Evolutionary conservation across 352 stramenopile genomes (phyloP), one percentile per base, ranked within the genome.

Genomic region (Phytophthora capsici): DNA sequence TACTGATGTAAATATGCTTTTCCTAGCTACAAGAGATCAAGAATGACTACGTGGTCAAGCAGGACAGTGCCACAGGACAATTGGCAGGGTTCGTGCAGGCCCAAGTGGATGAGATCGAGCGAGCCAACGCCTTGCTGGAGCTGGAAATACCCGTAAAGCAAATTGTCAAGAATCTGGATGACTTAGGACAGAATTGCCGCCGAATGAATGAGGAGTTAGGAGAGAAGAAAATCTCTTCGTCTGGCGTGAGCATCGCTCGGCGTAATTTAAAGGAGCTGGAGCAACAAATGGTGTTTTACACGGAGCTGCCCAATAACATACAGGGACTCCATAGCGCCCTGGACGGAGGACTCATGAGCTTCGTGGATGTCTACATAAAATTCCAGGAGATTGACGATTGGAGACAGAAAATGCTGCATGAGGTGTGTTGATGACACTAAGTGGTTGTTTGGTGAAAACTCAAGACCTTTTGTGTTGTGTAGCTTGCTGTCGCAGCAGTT

Each of bases 41-140:
- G 56, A 77, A 80, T 23, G 84, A 93, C 67, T 94, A 95, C 46
- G 10, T 84, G 40, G 57, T 58, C 28, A 92, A 93, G 57, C 84
- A 93, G 46, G 78, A 91, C 64, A 87, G 52, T 64, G 92, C 81
- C 23, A 92, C 89, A 28, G 84, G 79, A 0, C 82, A 94, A 57
- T 65, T 95, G 19, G 78, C 84, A 49, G 73, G 75, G 1, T 93
- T 90, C 45, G 81, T 91, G 10, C 82, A 93, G 62, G 74, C 83
- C 20, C 84, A 89, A 58, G 87, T 95, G 20, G 88, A 93, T 49
- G 88, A 95, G 51, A 93, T 95, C 59, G 86, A 95, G 77, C 82
- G 84, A 34, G 87, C 87, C 32, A 93, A 74, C 19, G 52, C 67
- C 26, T 66, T 95, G 47, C 77, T 95, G 14, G 84, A 89, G 46